Percentiles rank a stretch among this genome's conserved stretches.
Conservation (phyloP, 768 basidiomycete genomes). For the Macrocybe gigantea region DNA sequence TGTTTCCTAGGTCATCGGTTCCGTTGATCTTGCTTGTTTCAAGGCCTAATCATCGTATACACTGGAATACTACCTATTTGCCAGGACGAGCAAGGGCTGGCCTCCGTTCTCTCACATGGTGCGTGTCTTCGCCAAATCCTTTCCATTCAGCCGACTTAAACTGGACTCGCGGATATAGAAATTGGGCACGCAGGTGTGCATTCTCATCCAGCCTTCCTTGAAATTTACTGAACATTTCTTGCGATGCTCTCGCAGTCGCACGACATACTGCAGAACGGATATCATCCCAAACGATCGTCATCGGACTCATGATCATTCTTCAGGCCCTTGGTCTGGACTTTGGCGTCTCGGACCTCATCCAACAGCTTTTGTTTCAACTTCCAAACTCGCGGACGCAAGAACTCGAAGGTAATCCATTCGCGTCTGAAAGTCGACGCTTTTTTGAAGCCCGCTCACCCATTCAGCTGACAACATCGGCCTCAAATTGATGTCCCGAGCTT, state of each 20-base stretch:
- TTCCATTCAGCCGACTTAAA: not conserved
- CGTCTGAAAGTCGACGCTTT: not conserved
- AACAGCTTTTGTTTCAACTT: conserved; percentile 54
- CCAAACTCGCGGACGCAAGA: conserved; percentile 85
- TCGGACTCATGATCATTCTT: conserved; percentile 36
- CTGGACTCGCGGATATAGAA: conserved; percentile 36
- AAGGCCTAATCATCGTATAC: conserved; percentile 79
- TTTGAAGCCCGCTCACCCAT: not conserved
- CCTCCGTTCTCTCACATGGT: conserved; percentile 85
- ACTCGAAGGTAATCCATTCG: conserved; percentile 52
- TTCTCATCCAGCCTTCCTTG: not conserved
- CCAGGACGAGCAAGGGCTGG: conserved; percentile 73
- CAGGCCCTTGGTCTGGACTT: conserved; percentile 50
- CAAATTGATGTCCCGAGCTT: conserved; percentile 73
- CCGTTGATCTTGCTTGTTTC: not conserved
- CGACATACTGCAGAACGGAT: conserved; percentile 49
- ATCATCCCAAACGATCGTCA: conserved; percentile 36
- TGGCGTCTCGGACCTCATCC: conserved; percentile 40
- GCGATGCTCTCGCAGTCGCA: conserved; percentile 23
- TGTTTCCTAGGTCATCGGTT: not conserved
- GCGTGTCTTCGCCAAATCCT: conserved; percentile 9
- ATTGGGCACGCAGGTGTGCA: conserved; percentile 69
- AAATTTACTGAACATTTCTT: not conserved
- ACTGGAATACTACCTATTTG: conserved; percentile 83
- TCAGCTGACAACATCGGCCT: conserved; percentile 86